Percentiles rank a stretch among this genome's conserved stretches.
These are phyloP conservation scores for Elsinoe fawcettii DNA, from an alignment of 2,329 filamentous ascomycete species.

Conservation along the genomic window DNA sequence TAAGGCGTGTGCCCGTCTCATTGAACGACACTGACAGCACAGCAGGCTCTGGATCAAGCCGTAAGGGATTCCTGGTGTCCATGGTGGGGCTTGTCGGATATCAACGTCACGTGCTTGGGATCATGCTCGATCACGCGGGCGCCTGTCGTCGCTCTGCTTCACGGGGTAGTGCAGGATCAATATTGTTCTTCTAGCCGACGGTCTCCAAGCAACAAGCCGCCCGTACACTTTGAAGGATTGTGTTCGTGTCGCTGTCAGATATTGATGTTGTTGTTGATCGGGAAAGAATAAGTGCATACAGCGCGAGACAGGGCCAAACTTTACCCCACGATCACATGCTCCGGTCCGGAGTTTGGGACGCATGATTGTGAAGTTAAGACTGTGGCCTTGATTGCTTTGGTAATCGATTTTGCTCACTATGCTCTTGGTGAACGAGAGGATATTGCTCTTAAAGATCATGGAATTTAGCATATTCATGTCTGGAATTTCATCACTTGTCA, in stretches of 20 bases:
- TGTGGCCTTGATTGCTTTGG: not conserved
- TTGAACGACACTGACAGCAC: slow-evolving; percentile 85
- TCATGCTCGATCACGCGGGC: not conserved
- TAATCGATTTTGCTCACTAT: no score
- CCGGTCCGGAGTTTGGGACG: not conserved
- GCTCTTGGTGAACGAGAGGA: no score
- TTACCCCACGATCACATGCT: slow-evolving; percentile 5
- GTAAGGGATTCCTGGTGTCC: slow-evolving; percentile 84
- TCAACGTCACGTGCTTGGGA: not conserved
- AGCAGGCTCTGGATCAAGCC: slow-evolving; percentile 63
- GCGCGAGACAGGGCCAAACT: not conserved
- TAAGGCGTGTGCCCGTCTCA: slow-evolving; percentile 73
- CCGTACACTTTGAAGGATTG: no score
- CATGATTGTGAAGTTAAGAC: not conserved
- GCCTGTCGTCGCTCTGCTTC: not conserved
- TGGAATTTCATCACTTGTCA: no score
- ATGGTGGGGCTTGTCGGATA: slow-evolving; percentile 42
- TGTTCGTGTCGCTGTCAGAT: not conserved
- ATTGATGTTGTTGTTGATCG: not conserved
- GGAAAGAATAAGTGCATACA: not conserved
- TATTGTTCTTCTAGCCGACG: no score
- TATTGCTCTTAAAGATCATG: no score
- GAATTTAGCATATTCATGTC: no score
- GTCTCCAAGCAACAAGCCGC: no score
- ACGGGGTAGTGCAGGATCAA: not conserved